A percentile compares a stretch with the other conserved stretches of the same genome.
phyloP scores from a whole-genome alignment of 2,329 filamentous ascomycete species.

The Ustulina deusta region DNA sequence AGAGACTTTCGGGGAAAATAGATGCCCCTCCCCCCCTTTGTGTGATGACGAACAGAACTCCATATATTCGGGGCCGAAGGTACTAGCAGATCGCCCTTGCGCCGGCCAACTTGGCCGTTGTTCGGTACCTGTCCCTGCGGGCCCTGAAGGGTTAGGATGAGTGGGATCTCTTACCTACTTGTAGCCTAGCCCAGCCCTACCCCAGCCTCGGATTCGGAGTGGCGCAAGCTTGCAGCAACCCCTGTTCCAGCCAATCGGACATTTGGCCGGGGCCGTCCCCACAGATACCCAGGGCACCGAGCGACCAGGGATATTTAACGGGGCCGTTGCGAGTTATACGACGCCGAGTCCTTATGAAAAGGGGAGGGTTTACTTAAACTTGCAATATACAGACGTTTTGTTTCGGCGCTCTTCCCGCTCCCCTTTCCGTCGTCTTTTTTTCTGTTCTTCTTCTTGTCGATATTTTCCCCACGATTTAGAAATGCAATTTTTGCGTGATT shows the following conservation, averaged over 20 bases:
- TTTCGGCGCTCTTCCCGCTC: not conserved
- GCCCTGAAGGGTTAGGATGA: too few species aligned
- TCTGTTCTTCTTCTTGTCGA: not conserved
- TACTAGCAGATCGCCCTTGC: too few species aligned
- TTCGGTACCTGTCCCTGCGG: too few species aligned
- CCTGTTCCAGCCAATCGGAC: slow-evolving; percentile 7
- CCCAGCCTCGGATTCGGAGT: not conserved
- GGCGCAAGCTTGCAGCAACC: not conserved
- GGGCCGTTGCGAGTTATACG: too few species aligned
- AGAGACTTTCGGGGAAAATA: slow-evolving; percentile 13
- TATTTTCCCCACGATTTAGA: not conserved
- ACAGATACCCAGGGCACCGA: too few species aligned
- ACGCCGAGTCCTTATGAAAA: not conserved
- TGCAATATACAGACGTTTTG: not conserved
- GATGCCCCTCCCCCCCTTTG: not conserved
- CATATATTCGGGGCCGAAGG: too few species aligned
- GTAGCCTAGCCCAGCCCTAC: not conserved
- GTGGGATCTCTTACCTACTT: too few species aligned
- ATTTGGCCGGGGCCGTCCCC: not conserved
- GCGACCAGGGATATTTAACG: too few species aligned
- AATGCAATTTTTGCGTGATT: slow-evolving; percentile 20
- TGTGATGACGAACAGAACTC: not conserved
- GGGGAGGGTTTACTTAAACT: not conserved
- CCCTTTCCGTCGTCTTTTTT: not conserved
- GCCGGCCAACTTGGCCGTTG: too few species aligned